Evolutionary conservation across 2,329 filamentous ascomycete genomes (phyloP).

Genomic region (Apiospora kogelbergensis): DNA sequence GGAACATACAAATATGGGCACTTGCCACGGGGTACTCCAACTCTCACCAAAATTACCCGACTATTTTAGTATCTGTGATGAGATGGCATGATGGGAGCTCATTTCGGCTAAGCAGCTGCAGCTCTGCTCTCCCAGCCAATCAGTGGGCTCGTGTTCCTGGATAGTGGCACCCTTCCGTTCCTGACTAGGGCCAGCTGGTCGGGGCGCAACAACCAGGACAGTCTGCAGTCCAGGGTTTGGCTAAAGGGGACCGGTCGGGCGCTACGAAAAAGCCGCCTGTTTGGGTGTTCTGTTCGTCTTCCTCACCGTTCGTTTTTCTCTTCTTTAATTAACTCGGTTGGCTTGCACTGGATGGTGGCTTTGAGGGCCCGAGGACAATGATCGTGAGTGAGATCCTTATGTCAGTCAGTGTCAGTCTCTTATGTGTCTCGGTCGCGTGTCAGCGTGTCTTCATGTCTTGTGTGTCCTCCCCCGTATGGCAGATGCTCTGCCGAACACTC

Average conservation of each 20-base stretch:
- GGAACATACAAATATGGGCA: too few relatives aligned
- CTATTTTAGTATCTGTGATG: not conserved
- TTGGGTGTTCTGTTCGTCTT: not conserved
- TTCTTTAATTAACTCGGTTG: not conserved
- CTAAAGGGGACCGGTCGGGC: not conserved
- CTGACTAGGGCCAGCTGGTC: slow-evolving; percentile 11
- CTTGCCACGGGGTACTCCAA: not conserved
- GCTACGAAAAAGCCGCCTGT: slow-evolving; percentile 8
- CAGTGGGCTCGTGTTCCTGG: slow-evolving; percentile 9
- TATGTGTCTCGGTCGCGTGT: not conserved
- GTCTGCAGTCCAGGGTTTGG: not conserved
- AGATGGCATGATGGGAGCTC: slow-evolving; percentile 1
- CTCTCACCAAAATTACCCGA: not conserved
- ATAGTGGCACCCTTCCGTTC: slow-evolving; percentile 6
- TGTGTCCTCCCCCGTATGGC: not conserved
- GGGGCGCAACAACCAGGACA: not conserved
- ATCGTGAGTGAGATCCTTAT: not conserved
- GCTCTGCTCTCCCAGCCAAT: slow-evolving; percentile 8
- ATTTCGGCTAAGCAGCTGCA: slow-evolving; percentile 9
- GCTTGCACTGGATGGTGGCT: not conserved
- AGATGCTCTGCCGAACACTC: not conserved
- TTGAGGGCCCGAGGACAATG: not conserved
- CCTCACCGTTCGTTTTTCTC: not conserved
- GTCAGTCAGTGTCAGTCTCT: not conserved
- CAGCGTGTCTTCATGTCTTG: not conserved